Evolutionary conservation across 73 alveolate genomes (phyloP).

Genomic region (Paraurostyla sp.): DNA sequence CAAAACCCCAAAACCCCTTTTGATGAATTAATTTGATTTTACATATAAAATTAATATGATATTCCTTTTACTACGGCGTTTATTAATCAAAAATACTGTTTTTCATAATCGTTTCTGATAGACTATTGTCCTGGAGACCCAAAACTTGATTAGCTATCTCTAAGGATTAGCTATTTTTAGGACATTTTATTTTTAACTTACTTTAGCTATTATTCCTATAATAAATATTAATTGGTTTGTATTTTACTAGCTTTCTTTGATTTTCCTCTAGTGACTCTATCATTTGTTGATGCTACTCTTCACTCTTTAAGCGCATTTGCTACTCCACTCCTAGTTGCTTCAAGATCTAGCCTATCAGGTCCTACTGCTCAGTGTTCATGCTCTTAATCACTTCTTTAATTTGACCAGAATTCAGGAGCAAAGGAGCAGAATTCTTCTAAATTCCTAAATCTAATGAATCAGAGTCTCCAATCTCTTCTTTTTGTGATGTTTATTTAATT

Average conservation of each 20-base stretch:
- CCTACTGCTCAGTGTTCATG: neutral
- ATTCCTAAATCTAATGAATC: too few relatives aligned
- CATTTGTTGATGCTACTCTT: constrained; percentile 3
- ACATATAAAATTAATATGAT: too few relatives aligned
- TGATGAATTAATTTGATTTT: too few relatives aligned
- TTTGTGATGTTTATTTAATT: neutral
- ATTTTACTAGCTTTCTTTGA: neutral
- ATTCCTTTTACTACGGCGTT: too few relatives aligned
- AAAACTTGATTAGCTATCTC: neutral
- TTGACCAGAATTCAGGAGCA: neutral
- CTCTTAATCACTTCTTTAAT: neutral
- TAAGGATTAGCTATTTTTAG: neutral
- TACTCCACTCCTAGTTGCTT: neutral
- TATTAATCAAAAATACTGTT: too few relatives aligned
- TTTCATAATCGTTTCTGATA: neutral
- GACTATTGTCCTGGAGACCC: neutral
- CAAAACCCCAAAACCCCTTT: too few relatives aligned
- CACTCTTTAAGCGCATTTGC: constrained; percentile 12
- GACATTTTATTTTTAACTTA: constrained; percentile 31
- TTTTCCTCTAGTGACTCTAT: constrained; percentile 3
- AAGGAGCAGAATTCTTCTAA: neutral
- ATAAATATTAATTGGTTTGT: neutral
- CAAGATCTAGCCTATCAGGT: neutral
- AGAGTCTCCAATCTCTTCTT: neutral
- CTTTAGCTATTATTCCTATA: neutral